Conservation (phyloP, 768 basidiomycete genomes). For the Trametes cubensis region DNA sequence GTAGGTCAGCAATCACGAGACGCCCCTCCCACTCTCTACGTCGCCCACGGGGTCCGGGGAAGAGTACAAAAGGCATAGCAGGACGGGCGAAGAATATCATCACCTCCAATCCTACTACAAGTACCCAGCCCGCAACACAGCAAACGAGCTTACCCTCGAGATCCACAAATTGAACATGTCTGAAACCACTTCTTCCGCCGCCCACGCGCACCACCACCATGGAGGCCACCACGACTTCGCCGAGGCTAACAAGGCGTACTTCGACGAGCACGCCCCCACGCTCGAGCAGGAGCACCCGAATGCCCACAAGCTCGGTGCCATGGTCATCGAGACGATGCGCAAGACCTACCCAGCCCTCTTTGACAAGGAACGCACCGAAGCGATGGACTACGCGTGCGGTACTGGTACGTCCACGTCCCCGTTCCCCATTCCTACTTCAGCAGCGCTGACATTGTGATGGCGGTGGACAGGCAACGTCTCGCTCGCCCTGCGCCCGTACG, state of each 20-base stretch:
- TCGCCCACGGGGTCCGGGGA: too few species aligned
- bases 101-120: too few species aligned
- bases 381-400: slow-evolving; percentile 80
- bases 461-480: slow-evolving; percentile 58
- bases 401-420: slow-evolving; percentile 46
- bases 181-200: not conserved
- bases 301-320: slow-evolving; percentile 26
- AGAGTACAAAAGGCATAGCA: too few species aligned
- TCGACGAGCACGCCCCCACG: slow-evolving; percentile 22
- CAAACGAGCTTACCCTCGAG: too few species aligned
- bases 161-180: not conserved
- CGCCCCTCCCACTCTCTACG: too few species aligned
- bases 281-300: slow-evolving; percentile 18
- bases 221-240: slow-evolving; percentile 22
- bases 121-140: too few species aligned
- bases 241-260: slow-evolving; percentile 21
- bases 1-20: not conserved
- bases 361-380: slow-evolving; percentile 53
- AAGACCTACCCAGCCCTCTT: slow-evolving; percentile 40
- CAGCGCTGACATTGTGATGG: not conserved
- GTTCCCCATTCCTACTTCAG: not conserved
- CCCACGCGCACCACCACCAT: not conserved
- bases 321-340: slow-evolving; percentile 34
- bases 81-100: too few species aligned
- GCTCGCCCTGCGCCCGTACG: slow-evolving; percentile 58